Evolutionary conservation across 305 asterid genomes (phyloP), one percentile per base, ranked within the genome.

Genomic region (Euphrasia arctica): DNA sequence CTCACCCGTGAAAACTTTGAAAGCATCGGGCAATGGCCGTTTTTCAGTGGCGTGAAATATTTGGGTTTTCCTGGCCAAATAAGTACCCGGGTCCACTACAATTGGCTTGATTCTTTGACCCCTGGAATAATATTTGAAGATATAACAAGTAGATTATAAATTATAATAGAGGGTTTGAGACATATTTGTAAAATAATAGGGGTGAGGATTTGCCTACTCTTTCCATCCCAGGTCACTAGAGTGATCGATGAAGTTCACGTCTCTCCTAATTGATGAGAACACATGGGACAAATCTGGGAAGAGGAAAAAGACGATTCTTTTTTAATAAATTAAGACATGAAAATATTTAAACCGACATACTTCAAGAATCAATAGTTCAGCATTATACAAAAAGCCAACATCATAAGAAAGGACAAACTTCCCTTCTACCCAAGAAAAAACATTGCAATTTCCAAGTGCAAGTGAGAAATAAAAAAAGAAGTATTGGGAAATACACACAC

Each of bases 141-240:
- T 66, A 59, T 14, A 56, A 65, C 74, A 31, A 72, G 63, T 63
- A 54, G 58, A 66, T n/a, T 54, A 18, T 18, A 18, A 18, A 18
- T 18, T 18, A 34, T n/a, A 29, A 60, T 4, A 42, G 25, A 54
- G 36, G 54, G 31, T 48, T 59, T 29, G 54, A 2, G 51, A 62
- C 12, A 63, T 4, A 34, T 45, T 49, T 70, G 58, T 25, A 58
- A 54, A n/a, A 67, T 43, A 39, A 68, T 69, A 71, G 66, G 79
- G 63, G 78, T 71, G 64, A 78, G 72, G 72, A 72, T 83, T 82
- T 79, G 90, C 98, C 73, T 86, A 94, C 99, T 79, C 93, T 94
- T 94, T 94, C 95, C 95, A 94, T 79, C 99, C 96, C 60, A 94
- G 92, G 68, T 94, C 95, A 78, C 97, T 83, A 14, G 95, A 76